Conservation (phyloP, 257 asterid genomes). For the Haberlea rhodopensis region DNA sequence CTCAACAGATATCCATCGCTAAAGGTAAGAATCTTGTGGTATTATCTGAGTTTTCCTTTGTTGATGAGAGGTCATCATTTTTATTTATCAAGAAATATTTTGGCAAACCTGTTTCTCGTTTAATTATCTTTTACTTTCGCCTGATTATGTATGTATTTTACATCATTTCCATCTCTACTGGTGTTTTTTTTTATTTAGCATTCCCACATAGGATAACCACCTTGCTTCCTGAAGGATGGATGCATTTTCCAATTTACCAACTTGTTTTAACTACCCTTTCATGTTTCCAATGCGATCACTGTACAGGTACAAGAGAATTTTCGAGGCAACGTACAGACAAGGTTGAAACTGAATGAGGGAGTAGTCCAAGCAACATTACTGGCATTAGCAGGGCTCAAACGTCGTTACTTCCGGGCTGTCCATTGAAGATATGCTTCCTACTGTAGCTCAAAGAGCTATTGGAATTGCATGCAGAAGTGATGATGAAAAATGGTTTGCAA, state of each 20-base stretch:
- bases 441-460: conserved; percentile 97
- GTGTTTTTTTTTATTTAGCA: neutral
- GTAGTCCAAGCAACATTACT: conserved; percentile 88
- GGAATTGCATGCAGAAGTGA: conserved; percentile 88
- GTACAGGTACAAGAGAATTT: conserved; percentile 86
- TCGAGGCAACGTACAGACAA: conserved; percentile 93
- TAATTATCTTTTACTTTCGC: too few relatives aligned
- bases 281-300: conserved; percentile 15
- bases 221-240: neutral
- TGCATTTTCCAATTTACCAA: neutral
- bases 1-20: conserved; percentile 80
- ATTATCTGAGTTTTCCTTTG: neutral
- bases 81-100: neutral
- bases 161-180: neutral
- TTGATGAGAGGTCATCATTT: neutral
- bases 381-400: conserved; percentile 92
- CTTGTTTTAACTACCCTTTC: conserved; percentile 3
- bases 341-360: conserved; percentile 85
- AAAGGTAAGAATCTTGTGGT: conserved; percentile 40
- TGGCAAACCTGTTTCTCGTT: neutral
- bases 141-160: neutral
- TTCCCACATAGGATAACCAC: too few relatives aligned
- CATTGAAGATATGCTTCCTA: conserved; percentile 97
- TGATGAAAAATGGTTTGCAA: conserved; percentile 79
- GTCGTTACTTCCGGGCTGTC: conserved; percentile 73